phyloP scores from a whole-genome alignment of 768 basidiomycete species.

The Panaeolus cyanescens region DNA sequence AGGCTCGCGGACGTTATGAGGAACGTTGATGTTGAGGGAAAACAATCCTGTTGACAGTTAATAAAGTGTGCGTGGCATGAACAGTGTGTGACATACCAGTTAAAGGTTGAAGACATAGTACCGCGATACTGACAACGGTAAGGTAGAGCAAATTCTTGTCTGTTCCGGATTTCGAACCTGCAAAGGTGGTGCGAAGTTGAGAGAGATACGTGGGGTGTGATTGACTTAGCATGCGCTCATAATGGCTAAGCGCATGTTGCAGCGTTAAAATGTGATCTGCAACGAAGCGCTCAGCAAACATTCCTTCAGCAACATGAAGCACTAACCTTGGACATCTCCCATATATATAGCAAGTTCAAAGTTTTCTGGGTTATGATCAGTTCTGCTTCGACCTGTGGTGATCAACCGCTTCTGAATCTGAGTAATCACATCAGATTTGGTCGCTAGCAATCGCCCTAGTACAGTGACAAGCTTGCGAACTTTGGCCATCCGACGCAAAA shows the following conservation, averaged over 20 bases:
- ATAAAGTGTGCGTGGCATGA: background rate
- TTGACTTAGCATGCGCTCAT: conserved; percentile 86
- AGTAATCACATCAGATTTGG: conserved; percentile 82
- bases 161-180: conserved; percentile 57
- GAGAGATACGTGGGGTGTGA: conserved; percentile 86
- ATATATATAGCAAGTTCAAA: conserved; percentile 83
- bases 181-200: conserved; percentile 66
- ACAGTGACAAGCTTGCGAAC: conserved; percentile 80
- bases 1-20: conserved; percentile 45
- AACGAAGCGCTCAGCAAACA: too few species aligned
- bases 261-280: conserved; percentile 91
- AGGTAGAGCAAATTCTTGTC: conserved; percentile 71
- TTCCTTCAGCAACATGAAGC: too few species aligned
- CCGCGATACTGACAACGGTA: conserved; percentile 65
- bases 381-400: conserved; percentile 31
- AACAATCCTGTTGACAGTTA: conserved; percentile 51
- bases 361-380: conserved; percentile 46
- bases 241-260: conserved; percentile 81
- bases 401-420: conserved; percentile 77
- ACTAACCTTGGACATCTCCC: conserved; percentile 94
- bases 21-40: conserved; percentile 68
- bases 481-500: conserved; percentile 77
- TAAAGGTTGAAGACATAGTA: conserved; percentile 63
- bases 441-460: conserved; percentile 69
- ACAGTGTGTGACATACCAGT: conserved; percentile 45